Percentiles rank a stretch among this genome's conserved stretches.
Evolutionary conservation across 768 basidiomycete genomes (phyloP).

Genomic region (Hericium coralloides): DNA sequence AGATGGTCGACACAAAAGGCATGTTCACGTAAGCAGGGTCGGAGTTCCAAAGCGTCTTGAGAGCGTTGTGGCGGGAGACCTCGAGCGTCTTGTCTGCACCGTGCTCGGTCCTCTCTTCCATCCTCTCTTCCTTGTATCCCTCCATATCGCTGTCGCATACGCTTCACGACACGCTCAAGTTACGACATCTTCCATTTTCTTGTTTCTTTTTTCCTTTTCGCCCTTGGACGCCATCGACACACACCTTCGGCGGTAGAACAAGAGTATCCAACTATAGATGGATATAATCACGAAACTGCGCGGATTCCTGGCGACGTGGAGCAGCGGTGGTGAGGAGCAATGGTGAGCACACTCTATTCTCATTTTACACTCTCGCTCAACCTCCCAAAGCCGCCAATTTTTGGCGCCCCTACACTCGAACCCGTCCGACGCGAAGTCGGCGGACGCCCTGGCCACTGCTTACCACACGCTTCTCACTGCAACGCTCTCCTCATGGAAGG

Average conservation of each 20-base stretch:
- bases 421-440: slow-evolving; percentile 39
- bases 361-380: background rate
- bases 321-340: slow-evolving; percentile 8
- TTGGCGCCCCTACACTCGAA: slow-evolving; percentile 53
- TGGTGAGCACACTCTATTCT: slow-evolving; percentile 6
- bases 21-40: background rate
- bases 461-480: slow-evolving; percentile 64
- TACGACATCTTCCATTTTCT: background rate
- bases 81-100: background rate
- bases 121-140: background rate
- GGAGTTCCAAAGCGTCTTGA: background rate
- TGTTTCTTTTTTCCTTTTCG: background rate
- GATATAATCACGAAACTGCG: slow-evolving; percentile 7
- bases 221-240: background rate
- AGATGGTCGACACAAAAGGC: background rate
- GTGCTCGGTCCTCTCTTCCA: background rate
- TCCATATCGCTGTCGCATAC: background rate
- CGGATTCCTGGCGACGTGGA: slow-evolving; percentile 10
- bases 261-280: slow-evolving; percentile 2
- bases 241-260: too few relatives aligned
- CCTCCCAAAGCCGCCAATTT: slow-evolving; percentile 43
- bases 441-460: slow-evolving; percentile 52
- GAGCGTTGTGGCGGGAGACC: background rate
- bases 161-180: background rate
- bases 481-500: slow-evolving; percentile 47